phyloP scores from a whole-genome alignment of 2,329 filamentous ascomycete genomes.

The Periconia sp. region DNA sequence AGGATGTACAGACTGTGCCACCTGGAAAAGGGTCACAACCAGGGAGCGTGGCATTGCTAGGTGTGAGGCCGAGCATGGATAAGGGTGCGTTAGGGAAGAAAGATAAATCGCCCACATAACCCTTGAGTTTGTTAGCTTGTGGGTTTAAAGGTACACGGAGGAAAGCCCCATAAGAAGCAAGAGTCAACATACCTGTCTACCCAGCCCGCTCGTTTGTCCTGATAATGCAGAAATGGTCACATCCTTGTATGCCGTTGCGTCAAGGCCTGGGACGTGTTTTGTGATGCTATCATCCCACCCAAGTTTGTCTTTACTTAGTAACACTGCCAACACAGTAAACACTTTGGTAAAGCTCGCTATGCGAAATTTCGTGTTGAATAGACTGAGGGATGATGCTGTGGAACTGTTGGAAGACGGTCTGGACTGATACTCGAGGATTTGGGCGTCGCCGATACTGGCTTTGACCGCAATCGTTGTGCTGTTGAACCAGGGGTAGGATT shows the following conservation, averaged over 20 bases:
- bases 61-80: constrained; percentile 19
- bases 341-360: constrained; percentile 29
- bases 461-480: constrained; percentile 26
- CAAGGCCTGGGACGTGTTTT: constrained; percentile 24
- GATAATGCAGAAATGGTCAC: constrained; percentile 23
- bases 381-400: background rate
- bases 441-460: constrained; percentile 19
- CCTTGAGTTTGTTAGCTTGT: constrained; percentile 4
- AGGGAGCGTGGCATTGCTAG: constrained; percentile 17
- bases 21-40: constrained; percentile 27
- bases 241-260: constrained; percentile 15
- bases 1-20: constrained; percentile 16
- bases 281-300: constrained; percentile 24
- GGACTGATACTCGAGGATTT: constrained; percentile 17
- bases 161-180: background rate
- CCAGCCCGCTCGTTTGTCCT: constrained; percentile 28
- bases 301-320: constrained; percentile 21
- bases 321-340: constrained; percentile 27
- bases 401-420: background rate
- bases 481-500: constrained; percentile 2
- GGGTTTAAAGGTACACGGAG: background rate
- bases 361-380: constrained; percentile 19
- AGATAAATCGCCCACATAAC: constrained; percentile 25
- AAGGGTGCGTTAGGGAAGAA: constrained; percentile 15
- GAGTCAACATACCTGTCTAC: constrained; percentile 15